Base-by-base conservation (phyloP, 441 rosid species). In the Aleurites moluccanus region DNA sequence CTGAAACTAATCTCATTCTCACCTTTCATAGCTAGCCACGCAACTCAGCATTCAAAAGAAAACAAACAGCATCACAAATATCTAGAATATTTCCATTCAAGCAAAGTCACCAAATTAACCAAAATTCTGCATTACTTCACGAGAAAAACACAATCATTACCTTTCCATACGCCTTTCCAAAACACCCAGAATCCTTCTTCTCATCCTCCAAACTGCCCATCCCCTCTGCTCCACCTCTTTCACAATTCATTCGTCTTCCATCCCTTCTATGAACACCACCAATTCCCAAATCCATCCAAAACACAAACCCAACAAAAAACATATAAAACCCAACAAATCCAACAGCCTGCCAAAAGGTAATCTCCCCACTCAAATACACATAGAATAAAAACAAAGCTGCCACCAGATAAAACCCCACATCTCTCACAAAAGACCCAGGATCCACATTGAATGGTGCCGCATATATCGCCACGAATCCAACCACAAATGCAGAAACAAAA, bases 361-460 rank as follows among this genome's bases (percentile, higher is more conserved):
- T 95, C 89, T 95, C 99, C 20, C 98, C 98, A 79, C 99, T 95
- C 91, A 93, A 79, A 73, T 92, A 95, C 28, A 95, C 96, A 85
- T 81, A 89, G 80, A 95, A 95, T 88, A 91, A 75, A 75, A 88
- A 88, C 78, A 86, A 78, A 28, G 91, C 96, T 7, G 86, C 94
- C 6, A 91, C 73, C 77, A 92, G 45, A 77, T 92, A 95, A 80
- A 95, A 95, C 61, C 88, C 83, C 73, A 90, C 99, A 68, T 92
- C 99, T 77, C 97, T 91, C 5, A 92, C 82, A 62, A 92, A 92
- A 1, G 87, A 85, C 13, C 86, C 90, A 10, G 98, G 87, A 20
- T 92, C 89, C 57, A 95, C 88, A 6, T 79, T 77, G 80, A 92
- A 95, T 20, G 99, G 98, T 10, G 97, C 96, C 0, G 99, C 94